Evolutionary conservation across 768 basidiomycete species (phyloP).

Genomic region (Lactarius vividus): DNA sequence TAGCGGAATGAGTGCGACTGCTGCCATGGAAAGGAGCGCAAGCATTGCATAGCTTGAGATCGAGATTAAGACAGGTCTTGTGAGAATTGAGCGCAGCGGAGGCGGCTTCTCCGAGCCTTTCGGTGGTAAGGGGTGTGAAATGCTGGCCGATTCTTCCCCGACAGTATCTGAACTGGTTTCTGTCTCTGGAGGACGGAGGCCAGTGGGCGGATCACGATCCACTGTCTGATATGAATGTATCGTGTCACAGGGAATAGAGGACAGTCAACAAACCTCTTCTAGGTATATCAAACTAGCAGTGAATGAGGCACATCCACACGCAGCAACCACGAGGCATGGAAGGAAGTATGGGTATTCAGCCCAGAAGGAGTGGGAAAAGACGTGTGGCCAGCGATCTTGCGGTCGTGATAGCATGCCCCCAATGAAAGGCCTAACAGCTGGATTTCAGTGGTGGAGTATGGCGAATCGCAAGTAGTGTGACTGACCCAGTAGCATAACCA

Average conservation of each 20-base stretch:
- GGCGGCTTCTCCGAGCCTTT: constrained; percentile 14
- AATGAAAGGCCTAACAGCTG: background rate
- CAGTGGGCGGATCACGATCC: background rate
- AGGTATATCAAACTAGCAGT: background rate
- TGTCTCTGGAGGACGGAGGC: background rate
- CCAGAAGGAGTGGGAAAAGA: constrained; percentile 28
- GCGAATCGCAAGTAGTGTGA: background rate
- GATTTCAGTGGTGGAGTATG: no score
- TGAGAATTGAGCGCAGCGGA: constrained; percentile 34
- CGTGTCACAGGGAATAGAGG: background rate
- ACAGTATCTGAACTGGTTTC: background rate
- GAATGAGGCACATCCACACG: background rate
- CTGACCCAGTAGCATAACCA: background rate
- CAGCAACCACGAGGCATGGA: constrained; percentile 21
- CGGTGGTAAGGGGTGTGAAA: background rate
- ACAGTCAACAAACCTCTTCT: constrained; percentile 3
- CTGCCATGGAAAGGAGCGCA: constrained; percentile 41
- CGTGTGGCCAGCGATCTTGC: constrained; percentile 23
- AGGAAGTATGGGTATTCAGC: constrained; percentile 29
- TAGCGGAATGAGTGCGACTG: constrained; percentile 43
- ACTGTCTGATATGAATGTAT: background rate
- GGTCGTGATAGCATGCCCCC: constrained; percentile 30
- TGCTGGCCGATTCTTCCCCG: background rate
- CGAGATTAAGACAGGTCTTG: constrained; percentile 37
- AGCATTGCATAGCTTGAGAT: constrained; percentile 43